phyloP scores from a whole-genome alignment of 306 rosid species.

The Castanea crenata region DNA sequence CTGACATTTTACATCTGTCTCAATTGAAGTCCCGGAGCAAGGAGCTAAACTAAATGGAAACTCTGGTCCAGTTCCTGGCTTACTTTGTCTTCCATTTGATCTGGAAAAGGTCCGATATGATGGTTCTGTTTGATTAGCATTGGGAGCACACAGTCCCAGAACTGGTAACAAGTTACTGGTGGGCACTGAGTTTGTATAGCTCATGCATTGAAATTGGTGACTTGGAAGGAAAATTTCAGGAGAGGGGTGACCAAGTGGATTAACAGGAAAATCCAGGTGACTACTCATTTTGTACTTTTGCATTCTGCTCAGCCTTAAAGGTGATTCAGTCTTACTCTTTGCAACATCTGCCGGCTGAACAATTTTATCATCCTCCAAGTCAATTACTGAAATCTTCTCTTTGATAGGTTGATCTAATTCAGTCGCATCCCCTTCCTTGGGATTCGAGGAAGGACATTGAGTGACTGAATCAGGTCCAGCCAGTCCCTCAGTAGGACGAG shows the following conservation, averaged over 20 bases:
- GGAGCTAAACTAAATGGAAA: constrained; percentile 91
- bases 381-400: constrained; percentile 51
- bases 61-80: constrained; percentile 69
- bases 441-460: constrained; percentile 38
- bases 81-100: constrained; percentile 59
- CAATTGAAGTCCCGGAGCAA: constrained; percentile 51
- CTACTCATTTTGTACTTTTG: constrained; percentile 48
- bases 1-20: constrained; percentile 53
- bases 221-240: constrained; percentile 60
- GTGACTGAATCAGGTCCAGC: constrained; percentile 40
- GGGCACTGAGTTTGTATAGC: constrained; percentile 37
- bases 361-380: constrained; percentile 56
- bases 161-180: constrained; percentile 71
- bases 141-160: constrained; percentile 94
- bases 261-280: constrained; percentile 52
- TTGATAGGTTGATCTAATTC: constrained; percentile 42
- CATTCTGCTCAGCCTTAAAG: constrained; percentile 56
- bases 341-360: constrained; percentile 45
- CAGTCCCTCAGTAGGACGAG: constrained; percentile 43
- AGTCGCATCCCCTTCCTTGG: constrained; percentile 45
- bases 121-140: constrained; percentile 63
- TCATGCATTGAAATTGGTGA: constrained; percentile 47
- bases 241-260: constrained; percentile 44
- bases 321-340: constrained; percentile 42
- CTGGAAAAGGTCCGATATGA: constrained; percentile 59